Percentiles rank a stretch among this genome's conserved stretches.
phyloP scores from a whole-genome alignment of 495 filamentous ascomycete species.

The Neurospora cerealis region DNA sequence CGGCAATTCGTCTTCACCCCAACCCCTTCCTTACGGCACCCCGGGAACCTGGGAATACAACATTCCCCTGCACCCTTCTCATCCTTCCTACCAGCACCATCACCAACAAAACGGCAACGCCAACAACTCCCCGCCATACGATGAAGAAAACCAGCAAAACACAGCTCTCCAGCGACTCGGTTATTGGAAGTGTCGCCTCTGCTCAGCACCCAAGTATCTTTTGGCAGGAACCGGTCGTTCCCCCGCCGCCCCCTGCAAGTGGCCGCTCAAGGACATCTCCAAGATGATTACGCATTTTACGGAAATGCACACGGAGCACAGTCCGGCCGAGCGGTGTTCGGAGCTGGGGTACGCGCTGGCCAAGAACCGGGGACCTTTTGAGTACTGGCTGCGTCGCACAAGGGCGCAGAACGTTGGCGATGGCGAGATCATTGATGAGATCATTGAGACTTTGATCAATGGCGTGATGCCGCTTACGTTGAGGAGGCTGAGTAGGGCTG shows the following conservation, averaged over 20 bases:
- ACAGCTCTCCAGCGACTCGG: slow-evolving; percentile 29
- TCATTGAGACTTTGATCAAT: slow-evolving; percentile 17
- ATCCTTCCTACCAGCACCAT: background rate
- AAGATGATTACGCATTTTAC: slow-evolving; percentile 38
- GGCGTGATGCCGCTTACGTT: slow-evolving; percentile 26
- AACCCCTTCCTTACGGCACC: background rate
- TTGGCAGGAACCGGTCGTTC: slow-evolving; percentile 26
- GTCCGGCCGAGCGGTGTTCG: slow-evolving; percentile 22
- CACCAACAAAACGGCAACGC: background rate
- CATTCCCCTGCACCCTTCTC: background rate
- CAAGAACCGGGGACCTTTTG: slow-evolving; percentile 34
- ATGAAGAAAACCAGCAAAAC: slow-evolving; percentile 3
- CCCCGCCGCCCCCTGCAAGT: slow-evolving; percentile 37
- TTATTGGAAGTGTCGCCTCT: slow-evolving; percentile 36
- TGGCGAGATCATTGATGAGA: slow-evolving; percentile 21
- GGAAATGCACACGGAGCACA: slow-evolving; percentile 34
- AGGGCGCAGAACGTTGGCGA: slow-evolving; percentile 24
- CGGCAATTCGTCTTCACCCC: background rate
- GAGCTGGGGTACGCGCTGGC: slow-evolving; percentile 31
- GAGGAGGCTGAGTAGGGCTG: slow-evolving; percentile 26
- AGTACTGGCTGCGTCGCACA: slow-evolving; percentile 35
- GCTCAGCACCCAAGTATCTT: slow-evolving; percentile 28
- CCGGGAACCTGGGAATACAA: background rate
- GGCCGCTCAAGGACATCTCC: slow-evolving; percentile 35
- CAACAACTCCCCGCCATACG: background rate